These are phyloP conservation scores for Phytophthora pluvialis DNA, from an alignment of 352 stramenopile genomes.

Conservation along the genomic window DNA sequence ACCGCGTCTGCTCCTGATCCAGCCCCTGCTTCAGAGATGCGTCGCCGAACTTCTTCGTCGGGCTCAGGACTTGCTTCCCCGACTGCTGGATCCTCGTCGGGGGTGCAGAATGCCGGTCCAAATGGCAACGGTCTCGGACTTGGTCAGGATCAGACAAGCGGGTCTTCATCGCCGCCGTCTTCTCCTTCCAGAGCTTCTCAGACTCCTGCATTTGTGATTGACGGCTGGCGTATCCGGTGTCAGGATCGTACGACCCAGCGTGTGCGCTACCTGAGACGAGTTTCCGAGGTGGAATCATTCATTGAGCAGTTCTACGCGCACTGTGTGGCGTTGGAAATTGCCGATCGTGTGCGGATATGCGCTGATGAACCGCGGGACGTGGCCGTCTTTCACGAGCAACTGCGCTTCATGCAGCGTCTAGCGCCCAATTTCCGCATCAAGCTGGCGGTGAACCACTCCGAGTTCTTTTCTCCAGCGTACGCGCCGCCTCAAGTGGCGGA, in stretches of 20 bases:
- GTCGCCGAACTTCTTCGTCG: slow-evolving; percentile 29
- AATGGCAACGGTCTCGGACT: slow-evolving; percentile 9
- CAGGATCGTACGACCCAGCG: slow-evolving; percentile 57
- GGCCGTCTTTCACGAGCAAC: slow-evolving; percentile 63
- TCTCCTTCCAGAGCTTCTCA: slow-evolving; percentile 22
- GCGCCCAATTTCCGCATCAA: slow-evolving; percentile 77
- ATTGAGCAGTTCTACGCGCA: slow-evolving; percentile 74
- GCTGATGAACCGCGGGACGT: slow-evolving; percentile 73
- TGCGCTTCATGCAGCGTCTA: slow-evolving; percentile 65
- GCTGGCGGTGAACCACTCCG: slow-evolving; percentile 75
- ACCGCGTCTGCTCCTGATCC: slow-evolving; percentile 31
- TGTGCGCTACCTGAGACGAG: slow-evolving; percentile 59
- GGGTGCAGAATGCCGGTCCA: slow-evolving; percentile 2
- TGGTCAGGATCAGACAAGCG: slow-evolving; percentile 23
- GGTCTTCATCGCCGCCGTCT: slow-evolving; percentile 12
- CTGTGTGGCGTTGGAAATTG: slow-evolving; percentile 58
- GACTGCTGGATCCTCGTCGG: slow-evolving; percentile 20
- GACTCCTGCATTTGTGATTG: slow-evolving; percentile 47
- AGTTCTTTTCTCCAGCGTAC: slow-evolving; percentile 65
- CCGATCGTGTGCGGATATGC: slow-evolving; percentile 72
- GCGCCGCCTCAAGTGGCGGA: slow-evolving; percentile 71
- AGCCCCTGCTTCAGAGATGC: slow-evolving; percentile 18
- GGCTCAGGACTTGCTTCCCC: slow-evolving; percentile 25
- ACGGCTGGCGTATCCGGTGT: slow-evolving; percentile 78
- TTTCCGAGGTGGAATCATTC: slow-evolving; percentile 69